Base-by-base conservation (phyloP, 169 alveolate genomes). In the Cryptosporidium sp. region DNA sequence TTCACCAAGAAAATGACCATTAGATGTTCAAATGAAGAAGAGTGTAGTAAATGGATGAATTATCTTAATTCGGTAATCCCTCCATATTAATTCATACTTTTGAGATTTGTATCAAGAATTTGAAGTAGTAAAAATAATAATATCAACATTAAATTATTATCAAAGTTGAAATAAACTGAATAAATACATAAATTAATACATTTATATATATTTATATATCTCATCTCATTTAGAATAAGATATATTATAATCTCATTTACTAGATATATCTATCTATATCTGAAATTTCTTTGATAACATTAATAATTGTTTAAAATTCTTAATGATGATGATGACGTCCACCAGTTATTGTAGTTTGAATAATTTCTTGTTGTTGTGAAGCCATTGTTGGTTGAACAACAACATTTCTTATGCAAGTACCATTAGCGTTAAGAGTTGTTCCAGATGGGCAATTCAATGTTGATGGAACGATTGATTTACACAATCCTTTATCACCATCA, bases 361-460 rank as follows among this genome's bases (percentile, higher is more conserved):
- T 53, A 6, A 75, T 31, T 58, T 75, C 73, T 42, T 75, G 86
- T 9, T 53, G 86, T 42, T 75, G 86, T 56, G 86, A 56, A 21
- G 52, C 39, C 62, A 75, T 60, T 51, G 86, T 60, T 75, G 86
- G 73, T 26, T 75, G 65, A 10, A 62, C 73, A 75, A 60, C 68
- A 58, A 75, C 23, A 23, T 33, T 75, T 75, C 71, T 75, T 21
- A 75, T 16, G 21, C 86, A 75, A 7, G 18, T n/a, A 33, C 86
- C 86, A 58, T 60, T 75, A 21, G 70, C 33, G 31, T 26, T 60
- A 14, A 75, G 35, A 31, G 39, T 60, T 35, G 86, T 52, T 52
- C 70, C 86, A 75, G 86, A 5, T 33, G 86, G 86, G 23, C 86
- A 75, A n/a, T 53, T 75, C 68, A 75, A 23, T 3, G 86, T 26